phyloP scores from a whole-genome alignment of 441 rosid genomes.

The Flueggea neowawraea region DNA sequence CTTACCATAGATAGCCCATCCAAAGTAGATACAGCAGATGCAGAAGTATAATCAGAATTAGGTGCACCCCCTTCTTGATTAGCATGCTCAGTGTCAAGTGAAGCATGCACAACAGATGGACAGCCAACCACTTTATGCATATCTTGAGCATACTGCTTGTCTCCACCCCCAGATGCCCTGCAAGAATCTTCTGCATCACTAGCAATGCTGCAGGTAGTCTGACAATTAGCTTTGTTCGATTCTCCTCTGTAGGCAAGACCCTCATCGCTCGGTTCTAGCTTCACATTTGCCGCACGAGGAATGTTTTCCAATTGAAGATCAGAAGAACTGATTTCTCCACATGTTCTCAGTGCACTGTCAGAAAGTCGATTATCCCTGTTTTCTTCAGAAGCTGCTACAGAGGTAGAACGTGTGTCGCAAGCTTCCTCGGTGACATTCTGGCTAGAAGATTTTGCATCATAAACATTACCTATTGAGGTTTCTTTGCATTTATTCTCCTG shows the following conservation, averaged over 20 bases:
- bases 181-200: constrained; percentile 10
- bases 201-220: background rate
- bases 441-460: constrained; percentile 5
- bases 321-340: constrained; percentile 6
- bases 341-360: background rate
- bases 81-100: constrained; percentile 13
- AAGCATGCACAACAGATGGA: constrained; percentile 5
- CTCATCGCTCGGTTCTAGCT: background rate
- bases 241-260: background rate
- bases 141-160: constrained; percentile 11
- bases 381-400: constrained; percentile 2
- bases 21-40: constrained; percentile 4
- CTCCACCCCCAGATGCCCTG: constrained; percentile 8
- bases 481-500: background rate
- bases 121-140: constrained; percentile 4
- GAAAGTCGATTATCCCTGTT: background rate
- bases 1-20: constrained; percentile 7
- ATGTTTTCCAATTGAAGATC: background rate
- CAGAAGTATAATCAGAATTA: constrained; percentile 10
- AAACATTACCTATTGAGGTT: constrained; percentile 2
- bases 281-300: background rate
- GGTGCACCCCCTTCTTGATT: constrained; percentile 12
- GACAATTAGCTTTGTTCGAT: constrained; percentile 12
- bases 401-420: background rate
- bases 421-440: background rate